These are phyloP conservation scores for Dalbergia oliveri DNA, from an alignment of 306 rosid species.

Conservation along the genomic window DNA sequence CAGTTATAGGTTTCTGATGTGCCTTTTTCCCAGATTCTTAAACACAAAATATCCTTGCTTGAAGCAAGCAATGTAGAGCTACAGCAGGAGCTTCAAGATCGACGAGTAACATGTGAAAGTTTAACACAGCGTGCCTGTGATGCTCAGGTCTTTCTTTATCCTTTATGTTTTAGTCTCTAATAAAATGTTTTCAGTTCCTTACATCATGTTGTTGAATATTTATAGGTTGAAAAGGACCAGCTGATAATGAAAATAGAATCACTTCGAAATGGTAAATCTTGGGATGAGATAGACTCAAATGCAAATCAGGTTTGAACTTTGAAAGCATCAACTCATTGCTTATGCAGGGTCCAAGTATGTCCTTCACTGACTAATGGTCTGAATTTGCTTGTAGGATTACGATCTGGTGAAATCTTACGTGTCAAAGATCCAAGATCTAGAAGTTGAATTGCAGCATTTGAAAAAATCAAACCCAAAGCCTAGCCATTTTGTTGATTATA, in stretches of 20 bases:
- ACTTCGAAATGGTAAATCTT: constrained; percentile 83
- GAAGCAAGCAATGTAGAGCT: constrained; percentile 88
- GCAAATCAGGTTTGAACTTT: constrained; percentile 75
- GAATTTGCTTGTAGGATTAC: constrained; percentile 65
- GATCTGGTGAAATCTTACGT: constrained; percentile 75
- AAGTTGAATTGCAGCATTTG: constrained; percentile 65
- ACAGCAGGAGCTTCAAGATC: constrained; percentile 68
- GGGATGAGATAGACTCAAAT: constrained; percentile 89
- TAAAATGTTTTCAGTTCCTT: constrained; percentile 48
- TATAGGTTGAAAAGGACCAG: constrained; percentile 90
- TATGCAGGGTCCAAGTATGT: background rate
- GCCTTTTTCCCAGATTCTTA: constrained; percentile 68
- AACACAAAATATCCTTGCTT: constrained; percentile 87
- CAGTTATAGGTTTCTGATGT: constrained; percentile 32
- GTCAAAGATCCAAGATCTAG: constrained; percentile 84
- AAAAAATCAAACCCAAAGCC: constrained; percentile 57
- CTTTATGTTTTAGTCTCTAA: constrained; percentile 27
- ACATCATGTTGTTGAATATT: constrained; percentile 25
- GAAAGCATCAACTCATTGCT: constrained; percentile 25
- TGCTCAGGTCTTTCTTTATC: constrained; percentile 50
- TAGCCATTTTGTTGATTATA: constrained; percentile 61
- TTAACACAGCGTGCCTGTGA: constrained; percentile 52
- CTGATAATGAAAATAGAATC: constrained; percentile 78
- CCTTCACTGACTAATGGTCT: constrained; percentile 27
- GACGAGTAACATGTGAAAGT: constrained; percentile 49